These are phyloP conservation scores for Macrocybe gigantea DNA, from an alignment of 768 basidiomycete genomes.

Conservation along the genomic window DNA sequence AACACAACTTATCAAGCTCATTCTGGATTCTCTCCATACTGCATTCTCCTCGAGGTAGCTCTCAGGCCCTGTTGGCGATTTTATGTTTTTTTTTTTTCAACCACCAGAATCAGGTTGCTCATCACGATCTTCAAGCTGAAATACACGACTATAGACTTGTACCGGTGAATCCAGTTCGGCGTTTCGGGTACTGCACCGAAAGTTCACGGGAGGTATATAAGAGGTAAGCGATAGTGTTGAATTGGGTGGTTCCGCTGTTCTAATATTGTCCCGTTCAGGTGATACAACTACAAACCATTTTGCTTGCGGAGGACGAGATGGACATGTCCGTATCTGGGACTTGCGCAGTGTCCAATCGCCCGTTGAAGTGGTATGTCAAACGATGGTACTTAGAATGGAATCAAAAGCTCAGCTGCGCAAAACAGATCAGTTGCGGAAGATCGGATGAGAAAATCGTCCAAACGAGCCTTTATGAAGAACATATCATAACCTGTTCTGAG, in stretches of 20 bases:
- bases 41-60: constrained; percentile 37
- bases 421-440: too few species aligned
- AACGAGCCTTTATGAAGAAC: constrained; percentile 25
- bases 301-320: constrained; percentile 37
- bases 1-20: constrained; percentile 41
- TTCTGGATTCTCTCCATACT: constrained; percentile 27
- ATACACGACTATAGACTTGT: constrained; percentile 39
- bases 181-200: constrained; percentile 38
- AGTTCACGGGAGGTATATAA: constrained; percentile 36
- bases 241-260: not conserved
- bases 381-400: too few species aligned
- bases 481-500: constrained; percentile 32
- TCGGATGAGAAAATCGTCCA: constrained; percentile 29
- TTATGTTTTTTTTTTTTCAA: constrained; percentile 2
- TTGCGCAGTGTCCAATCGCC: constrained; percentile 28
- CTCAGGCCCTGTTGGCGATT: not conserved
- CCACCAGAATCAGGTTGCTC: constrained; percentile 30
- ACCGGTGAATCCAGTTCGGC: constrained; percentile 26
- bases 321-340: constrained; percentile 42
- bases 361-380: constrained; percentile 15
- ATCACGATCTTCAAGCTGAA: constrained; percentile 48
- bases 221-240: constrained; percentile 26
- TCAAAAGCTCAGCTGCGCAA: too few species aligned
- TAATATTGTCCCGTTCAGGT: constrained; percentile 1
- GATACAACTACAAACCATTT: constrained; percentile 24